phyloP scores from a whole-genome alignment of 129 eudicot genomes.

The carrot (Daucus carota) region DNA sequence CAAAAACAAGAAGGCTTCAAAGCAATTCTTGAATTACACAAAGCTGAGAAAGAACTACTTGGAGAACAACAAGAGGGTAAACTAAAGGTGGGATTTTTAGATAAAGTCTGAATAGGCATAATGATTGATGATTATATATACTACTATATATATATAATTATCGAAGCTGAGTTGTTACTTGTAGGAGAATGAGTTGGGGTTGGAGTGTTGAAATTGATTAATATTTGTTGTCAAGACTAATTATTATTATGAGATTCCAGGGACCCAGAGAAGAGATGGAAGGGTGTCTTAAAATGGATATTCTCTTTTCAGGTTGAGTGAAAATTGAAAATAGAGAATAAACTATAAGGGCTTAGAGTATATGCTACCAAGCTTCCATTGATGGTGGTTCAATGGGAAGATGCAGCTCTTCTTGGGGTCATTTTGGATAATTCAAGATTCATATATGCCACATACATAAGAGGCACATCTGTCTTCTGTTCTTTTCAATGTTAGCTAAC shows the following conservation, averaged over 20 bases:
- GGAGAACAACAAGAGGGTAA: conserved; percentile 24
- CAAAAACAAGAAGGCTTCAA: conserved; percentile 22
- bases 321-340: not conserved
- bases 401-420: not conserved
- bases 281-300: not conserved
- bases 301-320: not conserved
- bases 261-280: conserved; percentile 4
- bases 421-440: conserved; percentile 2
- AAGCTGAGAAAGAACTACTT: conserved; percentile 15
- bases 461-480: too few species aligned
- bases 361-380: conserved; percentile 8
- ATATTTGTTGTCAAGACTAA: not conserved
- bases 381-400: not conserved
- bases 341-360: not conserved
- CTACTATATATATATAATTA: not conserved
- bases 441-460: not conserved
- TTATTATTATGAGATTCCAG: not conserved
- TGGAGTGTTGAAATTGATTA: conserved; percentile 10
- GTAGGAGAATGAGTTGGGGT: conserved; percentile 16
- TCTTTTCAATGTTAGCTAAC: too few species aligned
- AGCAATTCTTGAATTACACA: conserved; percentile 10
- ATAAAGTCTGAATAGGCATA: conserved; percentile 48
- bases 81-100: conserved; percentile 38
- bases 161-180: conserved; percentile 7
- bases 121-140: conserved; percentile 4